Evolutionary conservation across 495 filamentous ascomycete genomes (phyloP).

Genomic region (Terfezia claveryi): DNA sequence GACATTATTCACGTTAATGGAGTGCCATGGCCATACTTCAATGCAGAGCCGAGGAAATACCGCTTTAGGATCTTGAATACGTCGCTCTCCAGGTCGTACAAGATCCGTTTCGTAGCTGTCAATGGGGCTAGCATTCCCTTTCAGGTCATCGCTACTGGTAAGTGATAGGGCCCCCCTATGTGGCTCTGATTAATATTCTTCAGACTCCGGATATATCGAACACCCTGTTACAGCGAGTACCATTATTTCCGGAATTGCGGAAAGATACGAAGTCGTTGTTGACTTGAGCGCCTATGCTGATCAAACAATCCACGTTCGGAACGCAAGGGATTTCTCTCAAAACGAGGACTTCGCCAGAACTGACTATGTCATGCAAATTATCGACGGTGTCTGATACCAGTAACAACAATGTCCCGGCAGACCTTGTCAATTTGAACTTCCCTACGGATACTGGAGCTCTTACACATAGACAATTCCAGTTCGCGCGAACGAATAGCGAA

Average conservation of each 20-base stretch:
- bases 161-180: not conserved
- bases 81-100: constrained; percentile 27
- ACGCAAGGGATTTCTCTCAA: constrained; percentile 21
- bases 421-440: constrained; percentile 18
- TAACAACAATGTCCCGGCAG: constrained; percentile 20
- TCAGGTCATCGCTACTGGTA: constrained; percentile 33
- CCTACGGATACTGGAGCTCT: constrained; percentile 18
- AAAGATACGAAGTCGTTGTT: constrained; percentile 33
- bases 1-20: constrained; percentile 37
- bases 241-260: constrained; percentile 29
- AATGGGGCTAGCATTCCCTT: constrained; percentile 12
- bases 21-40: constrained; percentile 32
- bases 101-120: constrained; percentile 24
- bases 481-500: constrained; percentile 24
- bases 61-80: constrained; percentile 32
- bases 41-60: constrained; percentile 35
- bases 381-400: constrained; percentile 15
- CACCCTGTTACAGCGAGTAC: constrained; percentile 18
- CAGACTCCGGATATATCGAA: constrained; percentile 28
- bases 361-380: constrained; percentile 32
- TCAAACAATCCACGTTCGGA: constrained; percentile 28
- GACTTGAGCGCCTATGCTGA: constrained; percentile 30
- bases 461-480: constrained; percentile 24
- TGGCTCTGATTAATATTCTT: not conserved
- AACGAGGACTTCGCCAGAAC: constrained; percentile 29